Evolutionary conservation across 73 alveolate genomes (phyloP).

Genomic region (Paramecium pentaurelia): DNA sequence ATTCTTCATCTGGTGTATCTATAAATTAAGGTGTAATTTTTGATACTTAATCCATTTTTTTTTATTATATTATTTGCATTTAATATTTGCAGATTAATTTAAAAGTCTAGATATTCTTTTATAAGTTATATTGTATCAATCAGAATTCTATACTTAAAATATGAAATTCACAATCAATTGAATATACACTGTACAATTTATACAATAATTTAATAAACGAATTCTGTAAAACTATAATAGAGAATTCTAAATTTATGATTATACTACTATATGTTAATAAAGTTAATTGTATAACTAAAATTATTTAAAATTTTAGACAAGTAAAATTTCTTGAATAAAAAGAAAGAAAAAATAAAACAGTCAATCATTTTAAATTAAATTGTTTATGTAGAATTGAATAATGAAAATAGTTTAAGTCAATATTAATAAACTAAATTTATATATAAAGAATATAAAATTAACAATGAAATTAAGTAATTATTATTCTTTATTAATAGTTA

Average conservation of each 20-base stretch:
- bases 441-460: no score
- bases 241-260: no score
- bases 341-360: neutral
- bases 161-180: neutral
- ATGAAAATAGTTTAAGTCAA: neutral
- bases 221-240: no score
- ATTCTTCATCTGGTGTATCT: constrained; percentile 22
- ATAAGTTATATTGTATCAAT: neutral
- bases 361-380: neutral
- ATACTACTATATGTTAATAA: no score
- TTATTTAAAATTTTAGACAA: neutral
- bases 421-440: no score
- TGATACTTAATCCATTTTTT: neutral
- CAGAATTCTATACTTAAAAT: no score
- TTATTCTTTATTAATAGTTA: no score
- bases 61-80: neutral
- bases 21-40: neutral
- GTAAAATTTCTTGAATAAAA: neutral
- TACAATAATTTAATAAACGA: no score
- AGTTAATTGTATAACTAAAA: no score
- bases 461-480: neutral
- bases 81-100: neutral
- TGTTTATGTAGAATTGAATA: neutral
- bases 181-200: neutral
- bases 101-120: neutral